These are phyloP conservation scores for Hypoxylon perforatum DNA, from an alignment of 495 filamentous ascomycete genomes.

Conservation along the genomic window DNA sequence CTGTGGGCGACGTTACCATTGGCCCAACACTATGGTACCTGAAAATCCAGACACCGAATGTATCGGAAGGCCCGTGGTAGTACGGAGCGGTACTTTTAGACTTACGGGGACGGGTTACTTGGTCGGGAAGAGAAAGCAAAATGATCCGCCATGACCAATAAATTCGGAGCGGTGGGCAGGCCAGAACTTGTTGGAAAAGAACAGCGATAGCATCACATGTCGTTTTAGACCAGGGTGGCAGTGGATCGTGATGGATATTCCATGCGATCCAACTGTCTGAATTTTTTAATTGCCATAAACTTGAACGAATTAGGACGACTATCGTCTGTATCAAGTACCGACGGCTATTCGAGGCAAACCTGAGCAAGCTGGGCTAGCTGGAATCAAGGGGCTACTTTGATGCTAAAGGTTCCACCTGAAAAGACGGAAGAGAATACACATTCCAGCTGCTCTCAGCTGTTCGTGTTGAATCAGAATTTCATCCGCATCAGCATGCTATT, in stretches of 20 bases:
- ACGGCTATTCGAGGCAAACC: conserved; percentile 37
- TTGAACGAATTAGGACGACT: conserved; percentile 24
- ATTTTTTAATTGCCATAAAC: conserved; percentile 23
- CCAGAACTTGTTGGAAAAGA: conserved; percentile 39
- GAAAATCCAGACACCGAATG: conserved; percentile 42
- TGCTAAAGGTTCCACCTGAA: background rate
- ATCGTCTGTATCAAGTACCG: conserved; percentile 37
- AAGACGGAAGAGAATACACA: background rate
- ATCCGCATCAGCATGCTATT: background rate
- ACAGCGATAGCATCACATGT: conserved; percentile 40
- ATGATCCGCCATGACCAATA: conserved; percentile 4
- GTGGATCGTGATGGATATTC: conserved; percentile 42
- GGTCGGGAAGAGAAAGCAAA: conserved; percentile 10
- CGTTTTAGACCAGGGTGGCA: conserved; percentile 33
- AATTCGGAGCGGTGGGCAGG: conserved; percentile 9
- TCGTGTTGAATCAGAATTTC: background rate
- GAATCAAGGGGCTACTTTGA: background rate
- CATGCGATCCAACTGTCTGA: conserved; percentile 40
- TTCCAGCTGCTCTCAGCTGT: conserved; percentile 11
- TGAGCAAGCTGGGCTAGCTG: background rate
- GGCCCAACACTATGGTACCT: conserved; percentile 46
- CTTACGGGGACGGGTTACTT: conserved; percentile 35
- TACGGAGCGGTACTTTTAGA: conserved; percentile 29
- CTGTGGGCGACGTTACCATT: conserved; percentile 36
- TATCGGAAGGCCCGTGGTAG: conserved; percentile 22